Percentiles rank a stretch among this genome's conserved stretches.
Conservation (phyloP, 306 rosid species). For the Cicer chorassanicum region DNA sequence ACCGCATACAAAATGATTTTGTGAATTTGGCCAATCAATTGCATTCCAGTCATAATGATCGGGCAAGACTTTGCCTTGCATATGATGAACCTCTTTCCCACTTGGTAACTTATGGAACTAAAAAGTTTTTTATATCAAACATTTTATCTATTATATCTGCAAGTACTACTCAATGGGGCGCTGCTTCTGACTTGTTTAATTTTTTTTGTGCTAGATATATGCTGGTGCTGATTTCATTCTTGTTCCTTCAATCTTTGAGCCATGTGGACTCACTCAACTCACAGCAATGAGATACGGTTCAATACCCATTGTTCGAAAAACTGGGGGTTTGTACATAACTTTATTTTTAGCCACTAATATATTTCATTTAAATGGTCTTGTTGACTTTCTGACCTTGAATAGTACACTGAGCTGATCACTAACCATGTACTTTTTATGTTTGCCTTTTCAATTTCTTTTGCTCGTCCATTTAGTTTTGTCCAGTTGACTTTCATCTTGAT, state of each 20-base stretch:
- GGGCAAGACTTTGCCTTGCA: constrained; percentile 81
- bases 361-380: constrained; percentile 31
- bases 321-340: constrained; percentile 62
- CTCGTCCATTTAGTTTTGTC: constrained; percentile 15
- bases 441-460: constrained; percentile 1
- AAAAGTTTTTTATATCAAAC: constrained; percentile 1
- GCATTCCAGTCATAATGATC: constrained; percentile 64
- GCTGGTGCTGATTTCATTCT: constrained; percentile 93
- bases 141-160: constrained; percentile 31
- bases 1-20: constrained; percentile 93
- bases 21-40: constrained; percentile 73
- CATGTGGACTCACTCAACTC: constrained; percentile 98
- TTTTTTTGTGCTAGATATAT: constrained; percentile 67
- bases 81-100: constrained; percentile 99
- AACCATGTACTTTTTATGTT: constrained; percentile 3
- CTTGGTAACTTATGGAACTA: constrained; percentile 64
- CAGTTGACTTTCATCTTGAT: constrained; percentile 38
- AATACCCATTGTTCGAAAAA: constrained; percentile 92
- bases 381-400: constrained; percentile 5
- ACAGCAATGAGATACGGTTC: constrained; percentile 98
- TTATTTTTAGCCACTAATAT: constrained; percentile 1
- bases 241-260: constrained; percentile 98
- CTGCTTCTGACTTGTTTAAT: constrained; percentile 1
- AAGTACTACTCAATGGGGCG: constrained; percentile 23
- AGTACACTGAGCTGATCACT: constrained; percentile 29